Conservation (phyloP, 805 yeast species). For the Starmerella ratchasimensis region DNA sequence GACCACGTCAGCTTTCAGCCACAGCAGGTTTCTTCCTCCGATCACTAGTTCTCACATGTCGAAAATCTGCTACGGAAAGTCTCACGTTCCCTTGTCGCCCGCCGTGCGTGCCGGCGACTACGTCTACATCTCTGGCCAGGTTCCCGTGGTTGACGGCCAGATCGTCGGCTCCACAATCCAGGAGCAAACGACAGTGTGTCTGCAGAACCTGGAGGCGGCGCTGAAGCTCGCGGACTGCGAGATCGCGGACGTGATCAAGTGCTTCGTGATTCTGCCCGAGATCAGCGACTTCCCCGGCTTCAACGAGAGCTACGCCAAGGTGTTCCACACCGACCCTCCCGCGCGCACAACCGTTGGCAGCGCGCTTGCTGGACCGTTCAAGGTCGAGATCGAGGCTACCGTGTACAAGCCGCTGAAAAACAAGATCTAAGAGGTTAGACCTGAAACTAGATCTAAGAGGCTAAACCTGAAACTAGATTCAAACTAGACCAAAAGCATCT, state of each 20-base stretch:
- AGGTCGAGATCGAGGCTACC: constrained; percentile 15
- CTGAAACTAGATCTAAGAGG: background rate
- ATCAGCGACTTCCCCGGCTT: constrained; percentile 12
- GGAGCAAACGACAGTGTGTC: constrained; percentile 11
- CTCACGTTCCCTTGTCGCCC: constrained; percentile 14
- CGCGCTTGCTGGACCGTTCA: constrained; percentile 12
- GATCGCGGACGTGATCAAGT: constrained; percentile 11
- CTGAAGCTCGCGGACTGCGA: constrained; percentile 12
- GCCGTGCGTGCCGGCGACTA: constrained; percentile 17
- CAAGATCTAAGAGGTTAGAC: too few species aligned
- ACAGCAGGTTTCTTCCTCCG: too few species aligned
- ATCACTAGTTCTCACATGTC: too few species aligned
- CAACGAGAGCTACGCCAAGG: constrained; percentile 11
- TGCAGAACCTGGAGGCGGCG: constrained; percentile 11
- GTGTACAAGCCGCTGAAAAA: constrained; percentile 15
- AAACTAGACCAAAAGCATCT: background rate
- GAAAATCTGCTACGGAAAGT: constrained; percentile 11
- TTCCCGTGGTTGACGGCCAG: constrained; percentile 14
- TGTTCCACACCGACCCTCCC: constrained; percentile 13
- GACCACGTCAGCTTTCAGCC: too few species aligned
- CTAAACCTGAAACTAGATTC: background rate
- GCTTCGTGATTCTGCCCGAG: constrained; percentile 11
- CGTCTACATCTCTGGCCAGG: constrained; percentile 14
- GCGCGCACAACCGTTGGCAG: constrained; percentile 17
- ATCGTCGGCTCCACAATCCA: constrained; percentile 12